A percentile compares a stretch with the other conserved stretches of the same genome.
phyloP scores from a whole-genome alignment of 2,329 filamentous ascomycete genomes.

The Fusarium sp. region DNA sequence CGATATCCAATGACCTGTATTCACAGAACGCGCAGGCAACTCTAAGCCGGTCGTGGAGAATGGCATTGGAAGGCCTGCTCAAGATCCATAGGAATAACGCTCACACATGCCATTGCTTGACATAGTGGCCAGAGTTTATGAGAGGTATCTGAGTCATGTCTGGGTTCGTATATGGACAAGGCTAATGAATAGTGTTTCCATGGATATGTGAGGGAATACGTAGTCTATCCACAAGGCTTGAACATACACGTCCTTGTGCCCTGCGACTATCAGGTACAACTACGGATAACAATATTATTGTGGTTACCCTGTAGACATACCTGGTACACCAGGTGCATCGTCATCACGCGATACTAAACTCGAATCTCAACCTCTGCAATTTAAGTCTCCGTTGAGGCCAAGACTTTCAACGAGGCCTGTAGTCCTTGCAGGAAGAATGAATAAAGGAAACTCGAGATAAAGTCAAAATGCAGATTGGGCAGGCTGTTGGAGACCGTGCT shows the following conservation, averaged over 20 bases:
- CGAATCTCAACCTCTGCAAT: neutral
- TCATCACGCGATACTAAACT: neutral
- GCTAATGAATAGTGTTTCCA: neutral
- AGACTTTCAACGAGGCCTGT: neutral
- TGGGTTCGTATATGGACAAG: neutral
- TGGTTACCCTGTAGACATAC: neutral
- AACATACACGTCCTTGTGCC: neutral
- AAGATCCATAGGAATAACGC: neutral
- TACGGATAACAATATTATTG: neutral
- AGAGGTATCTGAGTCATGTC: neutral
- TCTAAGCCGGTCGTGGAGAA: neutral
- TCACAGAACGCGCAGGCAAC: neutral
- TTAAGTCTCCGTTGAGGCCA: neutral
- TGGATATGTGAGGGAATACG: neutral
- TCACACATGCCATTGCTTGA: neutral
- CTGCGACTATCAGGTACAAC: neutral
- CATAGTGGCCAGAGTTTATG: neutral
- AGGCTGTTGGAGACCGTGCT: neutral
- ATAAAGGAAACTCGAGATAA: neutral
- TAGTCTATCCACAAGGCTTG: neutral
- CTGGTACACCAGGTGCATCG: too few species aligned
- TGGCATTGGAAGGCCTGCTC: neutral
- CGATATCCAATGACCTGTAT: neutral
- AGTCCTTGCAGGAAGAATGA: neutral
- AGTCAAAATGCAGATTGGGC: neutral